These are phyloP conservation scores for Tolypocladium tundrense DNA, from an alignment of 2,329 filamentous ascomycete genomes.

Conservation along the genomic window DNA sequence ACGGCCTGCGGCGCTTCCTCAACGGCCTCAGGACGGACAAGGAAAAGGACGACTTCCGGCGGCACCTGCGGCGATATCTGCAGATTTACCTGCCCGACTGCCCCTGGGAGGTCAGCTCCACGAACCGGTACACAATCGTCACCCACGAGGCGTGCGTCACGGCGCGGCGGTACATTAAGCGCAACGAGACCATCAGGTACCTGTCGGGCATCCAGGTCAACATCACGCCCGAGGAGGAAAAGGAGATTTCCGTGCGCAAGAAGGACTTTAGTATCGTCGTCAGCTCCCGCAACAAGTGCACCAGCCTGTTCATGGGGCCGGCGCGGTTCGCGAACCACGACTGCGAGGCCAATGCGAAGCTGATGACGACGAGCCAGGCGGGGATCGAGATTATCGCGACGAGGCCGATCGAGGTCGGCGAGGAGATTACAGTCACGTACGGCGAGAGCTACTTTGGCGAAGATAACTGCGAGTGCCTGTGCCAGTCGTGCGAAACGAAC, in stretches of 20 bases:
- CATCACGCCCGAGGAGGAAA: constrained; percentile 86
- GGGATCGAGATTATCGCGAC: constrained; percentile 87
- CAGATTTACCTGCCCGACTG: constrained; percentile 90
- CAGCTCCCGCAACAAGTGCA: constrained; percentile 81
- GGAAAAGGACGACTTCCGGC: constrained; percentile 77
- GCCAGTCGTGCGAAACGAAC: constrained; percentile 70
- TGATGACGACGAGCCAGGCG: constrained; percentile 73
- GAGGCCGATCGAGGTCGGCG: constrained; percentile 70
- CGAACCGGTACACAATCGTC: constrained; percentile 88
- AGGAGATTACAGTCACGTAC: constrained; percentile 95
- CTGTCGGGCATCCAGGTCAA: constrained; percentile 83
- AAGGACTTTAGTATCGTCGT: constrained; percentile 97
- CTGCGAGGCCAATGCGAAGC: constrained; percentile 80
- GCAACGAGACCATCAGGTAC: constrained; percentile 82
- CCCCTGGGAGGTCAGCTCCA: constrained; percentile 82
- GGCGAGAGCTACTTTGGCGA: constrained; percentile 94
- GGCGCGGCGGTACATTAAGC: constrained; percentile 67
- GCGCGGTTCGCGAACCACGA: constrained; percentile 97
- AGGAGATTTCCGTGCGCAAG: constrained; percentile 65
- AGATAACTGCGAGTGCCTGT: constrained; percentile 90
- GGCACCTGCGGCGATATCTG: constrained; percentile 82
- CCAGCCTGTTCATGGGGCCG: constrained; percentile 87
- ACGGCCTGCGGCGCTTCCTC: constrained; percentile 64
- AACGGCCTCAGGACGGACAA: constrained; percentile 58
- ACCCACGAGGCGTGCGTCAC: constrained; percentile 82